Base-by-base conservation (phyloP, 345 rosid species). In the Eucalyptus marginata region DNA sequence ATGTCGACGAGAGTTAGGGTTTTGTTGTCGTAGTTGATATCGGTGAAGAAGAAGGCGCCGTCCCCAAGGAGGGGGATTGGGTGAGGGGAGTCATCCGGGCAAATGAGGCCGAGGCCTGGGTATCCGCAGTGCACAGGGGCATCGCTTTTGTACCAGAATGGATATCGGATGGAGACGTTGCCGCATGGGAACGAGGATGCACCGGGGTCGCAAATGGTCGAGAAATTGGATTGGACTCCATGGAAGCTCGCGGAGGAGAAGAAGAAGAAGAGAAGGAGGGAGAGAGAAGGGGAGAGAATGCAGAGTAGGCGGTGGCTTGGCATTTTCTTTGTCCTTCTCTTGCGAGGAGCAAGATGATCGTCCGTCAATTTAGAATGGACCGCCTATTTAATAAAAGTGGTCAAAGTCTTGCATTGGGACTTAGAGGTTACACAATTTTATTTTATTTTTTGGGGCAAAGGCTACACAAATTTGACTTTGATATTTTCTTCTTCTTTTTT, bases 51-150 rank as follows among this genome's bases (percentile, higher is more conserved):
- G 89, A 33, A 92, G 11, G 3, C 3, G 14, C 58, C 88, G 11
- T 2, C 13, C 5, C 49, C 29, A 7, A 92, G 81, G 3, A 1
- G 3, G 20, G 89, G 90, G 10, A 33, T 25, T 31, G 93, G 91
- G 31, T 71, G 10, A 10, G 33, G 24, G 13, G 66, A 16, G 87
- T 4, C 29, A 8, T 15, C 5, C 44, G 29, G 22, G 40, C 92
- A 92, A 20, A n/a, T 6, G 47, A 92, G 85, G 56, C 92, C 93
- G 47, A 92, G 87, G 10, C 86, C 31, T 24, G 58, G 89, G 89
- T 90, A 90, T 20, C 91, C 92, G 86, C 79, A 66, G 79, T 31
- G 40, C 22, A 66, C 20, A 1, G 36, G 17, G 71, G 5, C 2
- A 18, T n/a, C 40, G 20, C 20, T n/a, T 17, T 2, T 0, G 40